Evolutionary conservation across 2,329 filamentous ascomycete genomes (phyloP).

Genomic region (Biscogniauxia sp.): DNA sequence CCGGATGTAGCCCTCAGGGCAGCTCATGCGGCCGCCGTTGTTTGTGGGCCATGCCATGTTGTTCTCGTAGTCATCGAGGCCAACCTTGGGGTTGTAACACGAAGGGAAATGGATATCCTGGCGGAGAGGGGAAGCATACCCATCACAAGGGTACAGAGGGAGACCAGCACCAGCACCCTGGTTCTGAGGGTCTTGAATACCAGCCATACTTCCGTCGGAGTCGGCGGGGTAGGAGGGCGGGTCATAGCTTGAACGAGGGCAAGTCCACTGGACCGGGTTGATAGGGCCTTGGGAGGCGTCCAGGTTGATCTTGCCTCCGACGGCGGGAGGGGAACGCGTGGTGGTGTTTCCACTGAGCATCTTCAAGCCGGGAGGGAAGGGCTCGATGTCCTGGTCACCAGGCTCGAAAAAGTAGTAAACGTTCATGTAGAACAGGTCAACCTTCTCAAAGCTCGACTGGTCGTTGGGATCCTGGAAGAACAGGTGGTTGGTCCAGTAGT

Average conservation of each 20-base stretch:
- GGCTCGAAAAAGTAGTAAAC: conserved; percentile 73
- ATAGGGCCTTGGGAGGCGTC: conserved; percentile 51
- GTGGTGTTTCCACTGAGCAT: conserved; percentile 67
- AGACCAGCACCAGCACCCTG: conserved; percentile 61
- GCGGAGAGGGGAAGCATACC: conserved; percentile 58
- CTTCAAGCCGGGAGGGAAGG: conserved; percentile 69
- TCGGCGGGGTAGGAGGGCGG: conserved; percentile 51
- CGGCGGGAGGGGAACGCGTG: conserved; percentile 55
- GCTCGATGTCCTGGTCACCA: conserved; percentile 62
- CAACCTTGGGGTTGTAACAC: conserved; percentile 67
- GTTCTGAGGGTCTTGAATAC: conserved; percentile 54
- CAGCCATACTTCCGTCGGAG: conserved; percentile 55
- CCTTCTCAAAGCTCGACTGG: conserved; percentile 58
- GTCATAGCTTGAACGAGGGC: conserved; percentile 50
- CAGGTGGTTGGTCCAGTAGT: conserved; percentile 74
- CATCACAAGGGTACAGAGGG: conserved; percentile 67
- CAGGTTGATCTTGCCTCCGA: conserved; percentile 48
- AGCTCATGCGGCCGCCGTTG: conserved; percentile 50
- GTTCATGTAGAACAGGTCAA: conserved; percentile 70
- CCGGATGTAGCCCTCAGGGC: conserved; percentile 54
- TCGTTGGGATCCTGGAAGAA: conserved; percentile 66
- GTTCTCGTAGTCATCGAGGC: conserved; percentile 56
- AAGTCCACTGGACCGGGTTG: conserved; percentile 58
- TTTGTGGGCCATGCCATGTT: conserved; percentile 65
- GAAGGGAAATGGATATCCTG: conserved; percentile 70